Percentiles rank a stretch among this genome's conserved stretches.
Evolutionary conservation across 371 early-diverging fungal genomes (phyloP).

Genomic region (Mortierella sp.): DNA sequence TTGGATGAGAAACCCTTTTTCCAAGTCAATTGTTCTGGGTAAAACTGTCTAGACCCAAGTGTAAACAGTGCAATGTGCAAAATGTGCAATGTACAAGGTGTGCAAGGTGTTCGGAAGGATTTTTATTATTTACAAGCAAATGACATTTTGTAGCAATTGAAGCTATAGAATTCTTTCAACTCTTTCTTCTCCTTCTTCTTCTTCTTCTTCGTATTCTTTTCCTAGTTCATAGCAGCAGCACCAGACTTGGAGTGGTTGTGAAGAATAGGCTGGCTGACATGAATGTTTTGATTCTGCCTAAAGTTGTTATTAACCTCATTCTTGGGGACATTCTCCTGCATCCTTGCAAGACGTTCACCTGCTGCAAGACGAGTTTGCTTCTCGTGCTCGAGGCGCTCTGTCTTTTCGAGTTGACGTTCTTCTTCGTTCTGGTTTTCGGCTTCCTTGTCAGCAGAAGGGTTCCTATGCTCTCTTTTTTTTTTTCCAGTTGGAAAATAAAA

Average conservation of each 20-base stretch:
- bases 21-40: background rate
- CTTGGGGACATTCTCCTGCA: conserved; percentile 50
- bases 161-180: background rate
- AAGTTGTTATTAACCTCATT: conserved; percentile 34
- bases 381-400: conserved; percentile 49
- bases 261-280: conserved; percentile 49
- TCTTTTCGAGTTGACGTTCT: conserved; percentile 42
- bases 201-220: background rate
- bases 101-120: background rate
- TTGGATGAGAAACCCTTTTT: background rate
- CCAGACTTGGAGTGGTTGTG: conserved; percentile 56
- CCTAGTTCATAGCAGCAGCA: conserved; percentile 29
- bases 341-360: conserved; percentile 46
- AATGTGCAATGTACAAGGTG: too few species aligned
- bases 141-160: background rate
- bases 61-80: too few species aligned
- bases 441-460: conserved; percentile 20
- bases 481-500: background rate
- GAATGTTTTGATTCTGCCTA: conserved; percentile 44
- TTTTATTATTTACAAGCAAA: conserved; percentile 1
- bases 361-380: conserved; percentile 42
- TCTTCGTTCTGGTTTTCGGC: conserved; percentile 32
- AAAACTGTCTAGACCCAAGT: too few species aligned
- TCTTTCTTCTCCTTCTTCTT: background rate
- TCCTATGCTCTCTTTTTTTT: conserved; percentile 26